These are phyloP conservation scores for Acmispon strigosus DNA, from an alignment of 306 rosid species.

Conservation along the genomic window DNA sequence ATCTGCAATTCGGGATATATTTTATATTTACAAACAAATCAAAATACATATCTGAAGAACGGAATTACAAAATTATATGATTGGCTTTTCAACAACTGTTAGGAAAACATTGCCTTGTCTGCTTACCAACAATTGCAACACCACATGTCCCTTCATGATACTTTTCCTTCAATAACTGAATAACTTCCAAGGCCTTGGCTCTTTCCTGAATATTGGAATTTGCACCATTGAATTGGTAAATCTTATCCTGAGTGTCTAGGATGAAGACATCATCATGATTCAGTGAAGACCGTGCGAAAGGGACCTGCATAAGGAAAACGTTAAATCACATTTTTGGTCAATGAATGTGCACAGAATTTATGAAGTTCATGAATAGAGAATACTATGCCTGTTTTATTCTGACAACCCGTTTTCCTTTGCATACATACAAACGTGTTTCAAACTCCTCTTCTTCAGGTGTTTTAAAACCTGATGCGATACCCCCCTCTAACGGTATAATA, in stretches of 20 bases:
- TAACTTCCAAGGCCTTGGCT: slow-evolving; percentile 94
- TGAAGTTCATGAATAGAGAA: slow-evolving; percentile 15
- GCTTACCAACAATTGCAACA: slow-evolving; percentile 98
- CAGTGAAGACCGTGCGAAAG: slow-evolving; percentile 91
- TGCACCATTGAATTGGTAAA: slow-evolving; percentile 96
- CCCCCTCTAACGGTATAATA: slow-evolving; percentile 94
- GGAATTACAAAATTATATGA: background rate
- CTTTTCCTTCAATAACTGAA: slow-evolving; percentile 89
- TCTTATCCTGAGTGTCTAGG: slow-evolving; percentile 75
- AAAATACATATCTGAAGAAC: slow-evolving; percentile 16
- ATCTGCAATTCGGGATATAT: slow-evolving; percentile 43
- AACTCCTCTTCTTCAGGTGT: slow-evolving; percentile 76
- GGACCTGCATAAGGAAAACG: slow-evolving; percentile 57
- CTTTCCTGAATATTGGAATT: slow-evolving; percentile 98
- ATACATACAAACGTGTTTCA: slow-evolving; percentile 74
- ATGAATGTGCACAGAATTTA: slow-evolving; percentile 23
- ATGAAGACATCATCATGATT: slow-evolving; percentile 98
- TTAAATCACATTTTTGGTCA: slow-evolving; percentile 20
- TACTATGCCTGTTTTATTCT: slow-evolving; percentile 85
- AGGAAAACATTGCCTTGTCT: slow-evolving; percentile 21
- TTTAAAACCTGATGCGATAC: slow-evolving; percentile 79
- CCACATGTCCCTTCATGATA: slow-evolving; percentile 80
- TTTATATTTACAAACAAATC: slow-evolving; percentile 18
- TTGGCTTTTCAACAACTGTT: background rate
- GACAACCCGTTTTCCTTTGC: slow-evolving; percentile 98